Evolutionary conservation across 2,329 filamentous ascomycete genomes (phyloP).

Genomic region (Leptosphaerulina australis): DNA sequence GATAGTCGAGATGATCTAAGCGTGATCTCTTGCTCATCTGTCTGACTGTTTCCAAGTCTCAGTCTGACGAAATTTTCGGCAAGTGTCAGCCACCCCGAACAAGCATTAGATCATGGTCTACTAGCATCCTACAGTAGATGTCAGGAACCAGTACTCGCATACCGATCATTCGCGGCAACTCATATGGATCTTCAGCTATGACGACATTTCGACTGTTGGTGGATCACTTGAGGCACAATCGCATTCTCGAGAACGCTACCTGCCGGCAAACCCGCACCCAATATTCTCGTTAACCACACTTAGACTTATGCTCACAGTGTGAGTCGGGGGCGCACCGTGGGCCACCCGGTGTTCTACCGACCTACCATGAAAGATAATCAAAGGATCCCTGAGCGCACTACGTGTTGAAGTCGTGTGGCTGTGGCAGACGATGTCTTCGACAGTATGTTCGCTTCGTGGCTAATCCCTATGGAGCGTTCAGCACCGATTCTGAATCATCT

Average conservation of each 20-base stretch:
- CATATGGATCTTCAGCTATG: constrained; percentile 8
- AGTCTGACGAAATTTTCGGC: constrained; percentile 4
- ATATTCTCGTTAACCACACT: background rate
- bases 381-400: constrained; percentile 4
- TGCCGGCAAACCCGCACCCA: background rate
- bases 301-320: background rate
- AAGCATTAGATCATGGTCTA: constrained; percentile 2
- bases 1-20: constrained; percentile 3
- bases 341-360: background rate
- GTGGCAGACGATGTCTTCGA: constrained; percentile 7
- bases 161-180: background rate
- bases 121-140: constrained; percentile 3
- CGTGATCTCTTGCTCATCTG: background rate
- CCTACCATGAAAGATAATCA: background rate
- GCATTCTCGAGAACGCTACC: constrained; percentile 2
- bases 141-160: constrained; percentile 8
- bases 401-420: constrained; percentile 5
- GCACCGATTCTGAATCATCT: constrained; percentile 2
- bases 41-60: background rate
- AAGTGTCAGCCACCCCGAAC: constrained; percentile 15
- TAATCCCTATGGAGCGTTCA: constrained; percentile 9
- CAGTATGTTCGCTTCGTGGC: constrained; percentile 1
- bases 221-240: constrained; percentile 1
- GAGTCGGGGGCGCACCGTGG: background rate
- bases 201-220: constrained; percentile 5